Percentiles rank a stretch among this genome's conserved stretches.
Conservation (phyloP, 2,329 filamentous ascomycete genomes). For the Zasmidium citrigriseum region DNA sequence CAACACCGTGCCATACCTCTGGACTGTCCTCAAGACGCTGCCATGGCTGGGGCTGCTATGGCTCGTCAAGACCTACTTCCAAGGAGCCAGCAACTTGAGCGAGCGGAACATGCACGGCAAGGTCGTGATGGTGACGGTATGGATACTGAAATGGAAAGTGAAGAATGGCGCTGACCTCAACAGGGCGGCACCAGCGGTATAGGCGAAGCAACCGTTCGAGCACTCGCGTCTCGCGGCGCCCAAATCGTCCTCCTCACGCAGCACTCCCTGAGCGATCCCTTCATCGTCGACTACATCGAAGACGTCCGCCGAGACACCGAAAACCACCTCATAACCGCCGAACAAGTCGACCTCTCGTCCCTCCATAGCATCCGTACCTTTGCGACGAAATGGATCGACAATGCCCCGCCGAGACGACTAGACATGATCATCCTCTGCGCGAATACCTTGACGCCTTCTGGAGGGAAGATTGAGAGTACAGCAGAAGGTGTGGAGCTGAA, state of each 20-base stretch:
- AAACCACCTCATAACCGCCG: constrained; percentile 90
- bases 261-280: constrained; percentile 77
- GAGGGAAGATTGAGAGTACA: constrained; percentile 60
- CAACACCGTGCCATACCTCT: constrained; percentile 45
- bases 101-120: constrained; percentile 90
- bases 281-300: constrained; percentile 88
- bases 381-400: constrained; percentile 97
- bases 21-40: constrained; percentile 48
- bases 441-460: constrained; percentile 71
- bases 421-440: constrained; percentile 92
- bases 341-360: constrained; percentile 86
- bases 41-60: constrained; percentile 56
- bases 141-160: constrained; percentile 13
- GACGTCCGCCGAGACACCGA: constrained; percentile 75
- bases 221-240: constrained; percentile 78
- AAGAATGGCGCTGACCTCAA: constrained; percentile 4
- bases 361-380: constrained; percentile 91
- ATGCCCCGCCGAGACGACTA: constrained; percentile 80
- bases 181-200: constrained; percentile 90
- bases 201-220: constrained; percentile 72
- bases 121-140: constrained; percentile 85
- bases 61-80: constrained; percentile 72
- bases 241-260: constrained; percentile 90
- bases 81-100: constrained; percentile 70
- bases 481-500: constrained; percentile 78